A percentile compares a stretch with the other conserved stretches of the same genome.
These are phyloP conservation scores for Dactylellina drechsleri DNA, from an alignment of 2,329 filamentous ascomycete genomes.

Conservation along the genomic window DNA sequence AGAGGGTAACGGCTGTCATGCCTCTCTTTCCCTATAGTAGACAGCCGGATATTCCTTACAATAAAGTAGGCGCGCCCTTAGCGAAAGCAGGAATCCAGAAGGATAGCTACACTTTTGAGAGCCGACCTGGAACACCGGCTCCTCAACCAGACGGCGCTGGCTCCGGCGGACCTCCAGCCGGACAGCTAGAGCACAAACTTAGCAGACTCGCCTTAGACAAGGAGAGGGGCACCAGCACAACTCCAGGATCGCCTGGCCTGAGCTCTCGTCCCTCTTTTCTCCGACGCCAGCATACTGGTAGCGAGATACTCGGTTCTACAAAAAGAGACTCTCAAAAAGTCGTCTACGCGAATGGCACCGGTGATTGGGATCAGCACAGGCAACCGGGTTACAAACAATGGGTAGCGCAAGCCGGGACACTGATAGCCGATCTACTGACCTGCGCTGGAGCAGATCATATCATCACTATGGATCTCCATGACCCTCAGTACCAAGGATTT, in stretches of 20 bases:
- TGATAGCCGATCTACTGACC: constrained; percentile 92
- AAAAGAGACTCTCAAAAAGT: constrained; percentile 60
- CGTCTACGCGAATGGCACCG: constrained; percentile 69
- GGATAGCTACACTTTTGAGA: constrained; percentile 84
- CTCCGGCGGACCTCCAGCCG: constrained; percentile 54
- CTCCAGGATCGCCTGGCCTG: constrained; percentile 39
- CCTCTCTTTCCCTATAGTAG: constrained; percentile 96
- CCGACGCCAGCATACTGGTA: constrained; percentile 44
- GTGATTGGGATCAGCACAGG: constrained; percentile 73
- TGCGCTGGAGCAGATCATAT: constrained; percentile 96
- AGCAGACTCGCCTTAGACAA: constrained; percentile 57
- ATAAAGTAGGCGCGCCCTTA: constrained; percentile 90
- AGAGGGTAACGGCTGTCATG: constrained; percentile 90
- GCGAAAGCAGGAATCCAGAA: constrained; percentile 70
- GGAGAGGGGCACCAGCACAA: constrained; percentile 47
- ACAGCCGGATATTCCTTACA: constrained; percentile 95
- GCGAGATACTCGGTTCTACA: constrained; percentile 41
- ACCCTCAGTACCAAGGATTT: constrained; percentile 97
- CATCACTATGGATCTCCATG: constrained; percentile 97
- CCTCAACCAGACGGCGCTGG: constrained; percentile 62
- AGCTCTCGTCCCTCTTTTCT: constrained; percentile 44
- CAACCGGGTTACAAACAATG: constrained; percentile 97
- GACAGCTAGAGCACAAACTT: constrained; percentile 57
- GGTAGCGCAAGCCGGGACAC: constrained; percentile 95
- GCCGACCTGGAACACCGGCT: constrained; percentile 84